Percentiles rank a stretch among this genome's conserved stretches.
Evolutionary conservation across 495 filamentous ascomycete species (phyloP).

Genomic region (Penicillium tannophilum): DNA sequence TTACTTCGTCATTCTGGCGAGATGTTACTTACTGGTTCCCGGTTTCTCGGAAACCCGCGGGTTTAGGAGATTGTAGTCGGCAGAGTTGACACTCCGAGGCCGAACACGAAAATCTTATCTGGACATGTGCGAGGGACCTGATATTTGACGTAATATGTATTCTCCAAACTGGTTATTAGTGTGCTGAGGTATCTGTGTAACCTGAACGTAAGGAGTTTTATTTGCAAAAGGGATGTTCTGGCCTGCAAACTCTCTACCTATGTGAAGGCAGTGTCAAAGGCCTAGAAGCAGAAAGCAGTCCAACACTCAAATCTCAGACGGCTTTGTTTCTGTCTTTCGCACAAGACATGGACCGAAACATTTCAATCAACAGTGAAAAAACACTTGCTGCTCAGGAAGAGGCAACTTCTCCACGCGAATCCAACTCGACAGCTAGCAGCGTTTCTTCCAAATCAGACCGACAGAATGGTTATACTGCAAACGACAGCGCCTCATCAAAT

Average conservation of each 20-base stretch:
- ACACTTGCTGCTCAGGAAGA: neutral
- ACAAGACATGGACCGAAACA: slow-evolving; percentile 2
- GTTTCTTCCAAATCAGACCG: slow-evolving; percentile 6
- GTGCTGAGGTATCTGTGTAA: neutral
- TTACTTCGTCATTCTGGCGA: neutral
- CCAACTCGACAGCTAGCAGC: neutral
- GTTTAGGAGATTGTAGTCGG: slow-evolving; percentile 1
- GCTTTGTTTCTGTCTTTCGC: neutral
- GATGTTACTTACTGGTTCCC: neutral
- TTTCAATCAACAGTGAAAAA: neutral
- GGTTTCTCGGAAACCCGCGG: slow-evolving; percentile 3
- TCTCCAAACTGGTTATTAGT: neutral
- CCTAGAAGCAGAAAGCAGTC: neutral
- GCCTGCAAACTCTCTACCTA: neutral
- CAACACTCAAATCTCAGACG: neutral
- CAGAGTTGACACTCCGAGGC: slow-evolving; percentile 3
- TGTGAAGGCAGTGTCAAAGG: neutral
- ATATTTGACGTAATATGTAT: slow-evolving; percentile 21
- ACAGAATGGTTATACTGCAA: slow-evolving; percentile 7
- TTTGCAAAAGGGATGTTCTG: neutral
- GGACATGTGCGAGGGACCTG: neutral
- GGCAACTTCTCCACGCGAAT: neutral
- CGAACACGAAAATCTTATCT: neutral
- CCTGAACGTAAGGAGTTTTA: neutral
- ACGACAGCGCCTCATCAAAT: slow-evolving; percentile 8